Conservation (phyloP, 2,329 filamentous ascomycete species). For the Ascochyta viciae-villosae region DNA sequence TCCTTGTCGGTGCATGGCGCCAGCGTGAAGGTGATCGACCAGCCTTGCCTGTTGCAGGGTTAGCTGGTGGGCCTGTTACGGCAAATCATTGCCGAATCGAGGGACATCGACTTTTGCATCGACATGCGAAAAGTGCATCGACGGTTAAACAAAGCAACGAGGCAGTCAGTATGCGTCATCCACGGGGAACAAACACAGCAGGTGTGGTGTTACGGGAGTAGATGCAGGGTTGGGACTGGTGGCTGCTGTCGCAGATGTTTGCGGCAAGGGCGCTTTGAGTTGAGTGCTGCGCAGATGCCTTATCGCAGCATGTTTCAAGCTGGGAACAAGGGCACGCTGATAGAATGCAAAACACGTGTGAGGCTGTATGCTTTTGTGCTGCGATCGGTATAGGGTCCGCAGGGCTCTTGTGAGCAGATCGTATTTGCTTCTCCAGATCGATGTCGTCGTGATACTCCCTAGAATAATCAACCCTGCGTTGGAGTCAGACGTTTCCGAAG, state of each 20-base stretch:
- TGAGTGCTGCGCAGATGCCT: not conserved
- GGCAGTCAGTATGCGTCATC: not conserved
- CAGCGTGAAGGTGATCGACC: not conserved
- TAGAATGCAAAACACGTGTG: not conserved
- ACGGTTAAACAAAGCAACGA: not conserved
- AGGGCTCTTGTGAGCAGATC: not conserved
- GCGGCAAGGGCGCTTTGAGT: not conserved
- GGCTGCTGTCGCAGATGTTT: constrained; percentile 1
- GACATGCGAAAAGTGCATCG: constrained; percentile 2
- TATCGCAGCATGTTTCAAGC: constrained; percentile 2
- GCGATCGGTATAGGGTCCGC: not conserved
- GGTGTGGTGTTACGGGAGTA: not conserved
- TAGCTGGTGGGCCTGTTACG: not conserved
- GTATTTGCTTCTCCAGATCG: not conserved
- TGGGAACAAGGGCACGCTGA: not conserved
- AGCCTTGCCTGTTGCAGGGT: not conserved
- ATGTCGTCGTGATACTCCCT: not conserved
- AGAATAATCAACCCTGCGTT: not conserved
- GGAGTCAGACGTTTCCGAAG: not conserved
- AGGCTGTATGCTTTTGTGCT: not conserved
- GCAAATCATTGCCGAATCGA: constrained; percentile 1
- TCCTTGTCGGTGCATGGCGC: not conserved
- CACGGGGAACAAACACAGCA: not conserved
- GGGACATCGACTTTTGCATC: constrained; percentile 9
- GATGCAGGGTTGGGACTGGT: not conserved